Evolutionary conservation across 1,284 basidiomycete genomes (phyloP), one percentile per base, ranked within the genome.

Genomic region (Microbotryum lychnidis-dioicae): DNA sequence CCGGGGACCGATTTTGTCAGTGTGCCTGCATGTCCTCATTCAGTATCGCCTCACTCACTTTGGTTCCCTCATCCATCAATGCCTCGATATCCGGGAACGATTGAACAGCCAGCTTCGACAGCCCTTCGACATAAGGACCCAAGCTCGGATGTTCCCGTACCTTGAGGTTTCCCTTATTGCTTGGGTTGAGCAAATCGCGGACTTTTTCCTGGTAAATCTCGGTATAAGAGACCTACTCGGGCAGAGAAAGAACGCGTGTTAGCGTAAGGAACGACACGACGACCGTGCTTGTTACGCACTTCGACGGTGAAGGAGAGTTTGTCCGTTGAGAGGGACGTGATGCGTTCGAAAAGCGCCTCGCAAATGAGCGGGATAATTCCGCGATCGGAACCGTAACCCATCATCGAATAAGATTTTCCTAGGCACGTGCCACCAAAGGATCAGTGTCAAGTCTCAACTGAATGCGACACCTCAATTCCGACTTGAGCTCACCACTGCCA

Each of bases 141-240:
- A 76, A 58, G 48, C 79, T 91, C 9, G 94, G 94, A 76, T 97
- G 94, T 76, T 98, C 94, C 72, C 94, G 86, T 63, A 98, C 94
- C 72, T 91, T 85, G 61, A 98, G 83, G 73, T 97, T 97, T 60
- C 91, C 89, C 52, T 89, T 86, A 78, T 97, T 98, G 81, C 91
- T 93, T 10, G 94, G 96, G 74, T 98, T 98, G 67, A 98, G 81
- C 64, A 98, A 80, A 76, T 98, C 94, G 62, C 92, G 87, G 29
- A 97, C 91, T 80, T 97, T 97, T 79, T 98, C 94, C 74, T 97
- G 96, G 79, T 97, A 97, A 69, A 97, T 97, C 84, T 94, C 91
- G 66, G 97, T 97, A 74, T 97, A 97, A 10, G 93, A 97, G 23
- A 97, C 94, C 78, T 98, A 92, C 52, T 97, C 37, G 16, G 37